A percentile compares a stretch with the other conserved stretches of the same genome.
Evolutionary conservation across 2,329 filamentous ascomycete genomes (phyloP).

Genomic region (Colletotrichum magnum): DNA sequence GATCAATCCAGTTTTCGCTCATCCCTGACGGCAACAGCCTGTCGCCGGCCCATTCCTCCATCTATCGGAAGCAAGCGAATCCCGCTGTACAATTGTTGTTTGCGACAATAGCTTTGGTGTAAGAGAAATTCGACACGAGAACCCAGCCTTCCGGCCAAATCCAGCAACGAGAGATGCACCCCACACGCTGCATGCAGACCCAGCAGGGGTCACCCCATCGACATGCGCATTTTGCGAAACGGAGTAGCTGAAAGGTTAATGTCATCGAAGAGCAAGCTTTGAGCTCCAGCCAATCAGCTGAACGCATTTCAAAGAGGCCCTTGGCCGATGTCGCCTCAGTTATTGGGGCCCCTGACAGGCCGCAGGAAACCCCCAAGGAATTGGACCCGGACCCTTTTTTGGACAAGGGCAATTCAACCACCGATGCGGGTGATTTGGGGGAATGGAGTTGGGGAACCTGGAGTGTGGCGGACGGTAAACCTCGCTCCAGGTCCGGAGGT

Average conservation of each 20-base stretch:
- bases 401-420: conserved; percentile 30
- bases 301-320: conserved; percentile 42
- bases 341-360: conserved; percentile 30
- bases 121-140: conserved; percentile 38
- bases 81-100: conserved; percentile 9
- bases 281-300: conserved; percentile 41
- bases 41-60: background rate
- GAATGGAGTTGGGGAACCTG: conserved; percentile 21
- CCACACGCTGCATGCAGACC: conserved; percentile 38
- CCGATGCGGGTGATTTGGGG: conserved; percentile 39
- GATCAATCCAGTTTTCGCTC: background rate
- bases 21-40: conserved; percentile 12
- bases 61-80: conserved; percentile 1
- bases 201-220: conserved; percentile 33
- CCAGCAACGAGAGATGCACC: conserved; percentile 36
- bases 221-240: conserved; percentile 38
- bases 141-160: conserved; percentile 37
- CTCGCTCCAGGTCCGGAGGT: conserved; percentile 12
- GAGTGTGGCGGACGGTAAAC: conserved; percentile 16
- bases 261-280: conserved; percentile 40
- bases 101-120: conserved; percentile 36
- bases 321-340: conserved; percentile 42
- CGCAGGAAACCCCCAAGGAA: conserved; percentile 30
- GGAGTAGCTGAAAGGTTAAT: conserved; percentile 41
- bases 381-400: conserved; percentile 38